Conservation (phyloP, 345 rosid genomes). For the Reutealis trisperma region DNA sequence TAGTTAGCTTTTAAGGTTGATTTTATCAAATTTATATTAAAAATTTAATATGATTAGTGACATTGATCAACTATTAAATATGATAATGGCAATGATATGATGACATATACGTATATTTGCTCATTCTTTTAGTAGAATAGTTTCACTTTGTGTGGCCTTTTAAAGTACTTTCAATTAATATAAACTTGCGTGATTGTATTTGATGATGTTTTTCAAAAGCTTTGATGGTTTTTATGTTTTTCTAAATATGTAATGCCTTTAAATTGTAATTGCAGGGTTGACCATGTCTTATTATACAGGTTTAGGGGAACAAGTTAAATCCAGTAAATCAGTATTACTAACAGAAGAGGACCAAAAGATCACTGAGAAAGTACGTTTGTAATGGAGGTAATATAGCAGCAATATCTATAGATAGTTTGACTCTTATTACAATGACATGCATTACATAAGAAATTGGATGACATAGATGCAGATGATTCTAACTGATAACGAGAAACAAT, state of each 20-base stretch:
- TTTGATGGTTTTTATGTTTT: not conserved
- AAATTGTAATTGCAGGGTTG: not conserved
- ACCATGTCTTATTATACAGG: slow-evolving; percentile 20
- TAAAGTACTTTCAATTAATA: not conserved
- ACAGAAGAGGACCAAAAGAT: slow-evolving; percentile 34
- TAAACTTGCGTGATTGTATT: not conserved
- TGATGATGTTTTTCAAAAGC: slow-evolving; percentile 1
- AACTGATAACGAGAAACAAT: too few relatives aligned
- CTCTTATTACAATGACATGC: too few relatives aligned
- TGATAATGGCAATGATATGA: not conserved
- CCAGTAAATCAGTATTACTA: slow-evolving; percentile 18
- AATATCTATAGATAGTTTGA: too few relatives aligned
- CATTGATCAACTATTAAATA: not conserved
- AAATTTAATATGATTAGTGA: too few relatives aligned
- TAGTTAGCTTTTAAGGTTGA: too few relatives aligned
- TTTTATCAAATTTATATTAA: too few relatives aligned
- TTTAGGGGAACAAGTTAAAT: slow-evolving; percentile 21
- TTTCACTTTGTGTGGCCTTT: not conserved
- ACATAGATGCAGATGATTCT: too few relatives aligned
- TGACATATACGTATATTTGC: not conserved
- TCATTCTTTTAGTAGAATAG: not conserved
- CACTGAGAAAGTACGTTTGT: slow-evolving; percentile 41
- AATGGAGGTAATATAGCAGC: too few relatives aligned
- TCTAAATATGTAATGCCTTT: not conserved
- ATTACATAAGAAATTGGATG: too few relatives aligned